Percentiles rank a stretch among this genome's conserved stretches.
These are phyloP conservation scores for Coemansia sp. DNA, from an alignment of 192 early-diverging fungal genomes.

Conservation along the genomic window DNA sequence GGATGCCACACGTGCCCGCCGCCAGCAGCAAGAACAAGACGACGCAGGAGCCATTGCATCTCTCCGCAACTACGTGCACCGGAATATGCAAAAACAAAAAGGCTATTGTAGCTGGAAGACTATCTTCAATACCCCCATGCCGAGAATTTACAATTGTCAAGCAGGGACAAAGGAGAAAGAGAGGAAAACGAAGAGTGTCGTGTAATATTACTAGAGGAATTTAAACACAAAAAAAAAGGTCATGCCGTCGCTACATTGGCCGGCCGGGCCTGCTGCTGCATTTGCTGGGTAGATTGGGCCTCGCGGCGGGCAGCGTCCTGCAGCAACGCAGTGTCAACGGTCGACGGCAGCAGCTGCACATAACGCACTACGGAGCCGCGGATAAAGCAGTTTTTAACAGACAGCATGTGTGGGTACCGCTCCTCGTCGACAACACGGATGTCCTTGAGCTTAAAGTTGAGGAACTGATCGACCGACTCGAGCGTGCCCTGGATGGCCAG, in stretches of 20 bases:
- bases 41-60: too few relatives aligned
- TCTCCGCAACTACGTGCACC: too few relatives aligned
- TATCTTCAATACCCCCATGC: too few relatives aligned
- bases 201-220: neutral
- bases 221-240: neutral
- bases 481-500: conserved; percentile 85
- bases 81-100: too few relatives aligned
- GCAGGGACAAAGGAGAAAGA: neutral
- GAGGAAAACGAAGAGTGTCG: too few relatives aligned
- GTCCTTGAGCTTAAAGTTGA: conserved; percentile 97
- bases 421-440: conserved; percentile 80
- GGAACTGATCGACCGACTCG: conserved; percentile 97
- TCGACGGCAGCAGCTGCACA: conserved; percentile 79
- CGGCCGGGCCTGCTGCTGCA: conserved; percentile 29
- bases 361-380: conserved; percentile 98
- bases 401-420: conserved; percentile 95
- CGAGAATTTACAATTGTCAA: too few relatives aligned
- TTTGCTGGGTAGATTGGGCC: conserved; percentile 56
- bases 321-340: conserved; percentile 90
- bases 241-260: conserved; percentile 5
- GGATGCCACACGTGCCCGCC: too few relatives aligned
- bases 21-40: too few relatives aligned
- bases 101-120: too few relatives aligned
- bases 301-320: conserved; percentile 96
- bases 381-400: conserved; percentile 99